phyloP scores from a whole-genome alignment of 768 basidiomycete genomes.

The Termitomyces heimii region DNA sequence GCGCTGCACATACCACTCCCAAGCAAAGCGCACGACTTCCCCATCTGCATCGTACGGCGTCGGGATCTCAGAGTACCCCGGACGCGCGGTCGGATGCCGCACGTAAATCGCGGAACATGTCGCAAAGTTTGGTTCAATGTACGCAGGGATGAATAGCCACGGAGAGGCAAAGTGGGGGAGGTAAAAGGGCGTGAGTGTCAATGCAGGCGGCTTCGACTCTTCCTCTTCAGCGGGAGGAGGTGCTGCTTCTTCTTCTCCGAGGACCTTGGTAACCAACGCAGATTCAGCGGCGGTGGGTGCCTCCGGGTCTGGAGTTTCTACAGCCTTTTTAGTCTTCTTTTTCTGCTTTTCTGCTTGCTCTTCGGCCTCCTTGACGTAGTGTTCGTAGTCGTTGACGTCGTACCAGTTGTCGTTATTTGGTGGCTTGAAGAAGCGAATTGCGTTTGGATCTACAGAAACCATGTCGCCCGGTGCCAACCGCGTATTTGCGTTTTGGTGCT shows the following conservation, averaged over 20 bases:
- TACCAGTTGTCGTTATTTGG: constrained; percentile 27
- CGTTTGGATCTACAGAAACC: constrained; percentile 79
- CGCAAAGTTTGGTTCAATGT: constrained; percentile 75
- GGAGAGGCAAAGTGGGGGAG: constrained; percentile 87
- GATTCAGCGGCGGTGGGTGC: constrained; percentile 4
- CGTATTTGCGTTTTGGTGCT: constrained; percentile 84
- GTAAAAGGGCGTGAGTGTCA: constrained; percentile 65
- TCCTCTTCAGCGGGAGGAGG: background rate
- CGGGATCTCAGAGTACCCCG: constrained; percentile 92
- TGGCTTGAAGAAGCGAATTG: constrained; percentile 65
- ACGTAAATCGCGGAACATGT: constrained; percentile 92
- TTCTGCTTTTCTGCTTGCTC: background rate
- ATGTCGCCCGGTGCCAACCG: constrained; percentile 92
- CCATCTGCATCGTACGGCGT: constrained; percentile 96
- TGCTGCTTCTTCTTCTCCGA: background rate
- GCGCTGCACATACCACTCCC: constrained; percentile 90
- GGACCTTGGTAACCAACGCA: background rate
- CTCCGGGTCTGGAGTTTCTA: background rate
- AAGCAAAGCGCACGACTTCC: constrained; percentile 83
- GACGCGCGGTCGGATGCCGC: constrained; percentile 94
- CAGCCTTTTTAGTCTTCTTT: background rate
- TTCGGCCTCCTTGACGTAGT: constrained; percentile 4
- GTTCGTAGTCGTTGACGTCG: constrained; percentile 23
- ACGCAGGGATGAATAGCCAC: constrained; percentile 90
- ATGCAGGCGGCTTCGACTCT: background rate